Evolutionary conservation across 495 filamentous ascomycete genomes (phyloP), one percentile per base, ranked within the genome.

Genomic region (Aspergillus campestris): DNA sequence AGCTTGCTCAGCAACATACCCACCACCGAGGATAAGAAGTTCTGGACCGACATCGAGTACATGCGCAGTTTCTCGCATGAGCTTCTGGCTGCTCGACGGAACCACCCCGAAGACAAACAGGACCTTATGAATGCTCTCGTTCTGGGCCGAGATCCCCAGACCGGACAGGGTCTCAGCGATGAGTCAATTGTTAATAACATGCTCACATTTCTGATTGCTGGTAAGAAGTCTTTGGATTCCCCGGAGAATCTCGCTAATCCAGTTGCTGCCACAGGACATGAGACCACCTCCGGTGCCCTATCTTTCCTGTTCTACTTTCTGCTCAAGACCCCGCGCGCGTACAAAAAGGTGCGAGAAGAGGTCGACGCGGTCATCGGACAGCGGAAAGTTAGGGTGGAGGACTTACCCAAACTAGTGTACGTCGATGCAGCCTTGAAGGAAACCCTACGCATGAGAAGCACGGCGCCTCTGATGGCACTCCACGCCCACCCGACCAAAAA

Each of bases 51-150:
- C 55, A 80, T 85, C 40, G 62, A 69, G 3, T 60, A 73, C 11
- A 56, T 86, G 49, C 67, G 72, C 8, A 64, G 71, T 5, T 67
- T 80, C 0, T 69, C 82, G 6, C 60, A 71, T 35, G 75, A 84
- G 18, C 67, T 89, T 8, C 60, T 89, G 0, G 59, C 78, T 32
- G 64, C 75, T n/a, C 69, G 82, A 11, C 78, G 75, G 40, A 53
- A 65, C 5, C 64, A 82, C 36, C 75, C 75, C 0, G 45, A 62
- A 36, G 69, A 78, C 28, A 81, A 80, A 47, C 81, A 82, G 43
- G 86, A 89, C 63, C 66, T 89, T 13, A 65, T 89, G 5, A 78
- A 79, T 53, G 80, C 80, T 6, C 80, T 91, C 77, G 61, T 91
- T 35, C 65, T 78, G 8, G 81, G 82, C 12, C 73, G 70, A 0